Base-by-base conservation (phyloP, 306 rosid genomes). In the Sindora glabra region DNA sequence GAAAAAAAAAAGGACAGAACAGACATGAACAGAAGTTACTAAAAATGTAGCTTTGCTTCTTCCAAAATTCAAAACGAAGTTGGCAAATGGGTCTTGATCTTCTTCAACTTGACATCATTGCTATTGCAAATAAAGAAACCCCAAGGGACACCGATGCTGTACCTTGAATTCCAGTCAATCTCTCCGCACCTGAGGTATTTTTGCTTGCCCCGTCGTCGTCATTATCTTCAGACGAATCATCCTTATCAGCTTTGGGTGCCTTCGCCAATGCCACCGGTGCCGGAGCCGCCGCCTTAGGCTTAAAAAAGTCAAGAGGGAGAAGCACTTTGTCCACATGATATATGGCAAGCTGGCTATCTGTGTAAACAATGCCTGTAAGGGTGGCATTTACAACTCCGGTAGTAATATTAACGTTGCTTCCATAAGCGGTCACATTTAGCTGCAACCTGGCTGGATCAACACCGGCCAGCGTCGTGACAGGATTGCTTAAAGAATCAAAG, bases 341-440 rank as follows among this genome's bases (percentile, higher is more conserved):
- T 44, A 79, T 49, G n/a, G 74, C 77, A 5, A 82, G 77, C 30
- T 60, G 57, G 44, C 65, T 66, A 41, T 82, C 87, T 0, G 76
- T 24, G 16, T 82, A 75, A 3, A 82, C 63, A 2, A 74, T 48
- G 2, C 77, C 79, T 1, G 77, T 70, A 21, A 82, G n/a, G 1
- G 74, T 64, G n/a, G 87, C 78, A 56, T 75, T 72, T 9, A 75
- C 81, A 25, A 78, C 81, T 8, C 84, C 84, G 2, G 77, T 74
- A 3, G 81, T 60, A 6, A 73, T 39, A 53, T 75, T 73, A 15
- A 82, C 87, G n/a, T 60, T 58, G 60, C 39, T 78, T 14, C 84
- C 77, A 22, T 66, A 62, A 13, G 84, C 72, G 3, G 68, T 72
- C 32, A 82, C 80, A 24, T 82, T 70, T 13, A 82, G 60, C 39